phyloP scores from a whole-genome alignment of 2,329 filamentous ascomycete species.

The Phaeoacremonium minimum region DNA sequence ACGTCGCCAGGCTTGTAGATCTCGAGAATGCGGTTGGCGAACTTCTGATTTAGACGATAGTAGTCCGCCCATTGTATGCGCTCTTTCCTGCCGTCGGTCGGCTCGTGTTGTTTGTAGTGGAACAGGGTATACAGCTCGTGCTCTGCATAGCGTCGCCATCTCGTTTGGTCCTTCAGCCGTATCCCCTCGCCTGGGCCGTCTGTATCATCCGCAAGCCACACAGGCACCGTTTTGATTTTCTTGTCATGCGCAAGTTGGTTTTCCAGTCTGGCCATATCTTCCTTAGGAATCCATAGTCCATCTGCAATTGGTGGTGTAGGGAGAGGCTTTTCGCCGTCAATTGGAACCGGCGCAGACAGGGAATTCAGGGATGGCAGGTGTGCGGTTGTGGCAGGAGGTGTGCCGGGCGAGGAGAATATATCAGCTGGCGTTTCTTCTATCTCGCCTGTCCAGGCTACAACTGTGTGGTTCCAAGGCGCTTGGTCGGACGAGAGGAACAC shows the following conservation, averaged over 20 bases:
- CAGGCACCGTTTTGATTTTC: conserved; percentile 75
- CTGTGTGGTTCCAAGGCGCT: conserved; percentile 83
- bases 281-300: conserved; percentile 64
- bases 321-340: conserved; percentile 55
- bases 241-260: conserved; percentile 67
- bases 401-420: conserved; percentile 38
- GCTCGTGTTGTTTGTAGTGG: conserved; percentile 94
- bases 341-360: conserved; percentile 73
- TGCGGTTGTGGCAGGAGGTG: conserved; percentile 44
- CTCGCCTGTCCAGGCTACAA: conserved; percentile 95
- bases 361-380: conserved; percentile 60
- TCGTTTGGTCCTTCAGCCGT: conserved; percentile 71
- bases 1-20: conserved; percentile 91
- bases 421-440: conserved; percentile 51
- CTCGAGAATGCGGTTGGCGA: conserved; percentile 83
- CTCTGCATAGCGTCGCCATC: conserved; percentile 89
- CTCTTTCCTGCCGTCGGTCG: conserved; percentile 77
- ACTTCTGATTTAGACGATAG: conserved; percentile 86
- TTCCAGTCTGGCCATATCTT: conserved; percentile 71
- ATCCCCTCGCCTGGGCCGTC: conserved; percentile 66
- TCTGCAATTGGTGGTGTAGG: conserved; percentile 58
- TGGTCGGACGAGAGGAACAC: conserved; percentile 79
- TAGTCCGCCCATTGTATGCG: conserved; percentile 88
- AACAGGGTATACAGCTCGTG: conserved; percentile 89
- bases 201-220: conserved; percentile 80